These are phyloP conservation scores for Metschnikowia lunata DNA, from an alignment of 805 yeast genomes.

Conservation along the genomic window DNA sequence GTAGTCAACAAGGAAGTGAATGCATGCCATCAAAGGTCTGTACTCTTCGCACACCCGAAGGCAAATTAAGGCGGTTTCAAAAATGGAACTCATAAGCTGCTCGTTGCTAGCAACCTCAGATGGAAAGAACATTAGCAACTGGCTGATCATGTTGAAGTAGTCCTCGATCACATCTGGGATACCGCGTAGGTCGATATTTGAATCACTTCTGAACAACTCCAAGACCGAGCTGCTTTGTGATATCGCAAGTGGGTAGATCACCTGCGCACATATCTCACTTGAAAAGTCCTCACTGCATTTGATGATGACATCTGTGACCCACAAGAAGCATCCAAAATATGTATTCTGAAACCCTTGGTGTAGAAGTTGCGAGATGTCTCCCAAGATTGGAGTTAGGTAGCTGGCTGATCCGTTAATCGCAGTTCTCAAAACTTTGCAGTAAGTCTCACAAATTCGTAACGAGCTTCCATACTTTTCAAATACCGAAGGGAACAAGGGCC, in stretches of 20 bases:
- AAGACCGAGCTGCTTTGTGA: conserved; percentile 63
- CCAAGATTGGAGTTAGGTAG: conserved; percentile 55
- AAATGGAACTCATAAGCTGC: conserved; percentile 47
- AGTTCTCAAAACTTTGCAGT: conserved; percentile 62
- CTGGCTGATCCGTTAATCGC: conserved; percentile 59
- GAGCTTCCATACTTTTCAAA: conserved; percentile 55
- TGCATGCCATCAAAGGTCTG: conserved; percentile 64
- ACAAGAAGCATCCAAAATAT: conserved; percentile 76
- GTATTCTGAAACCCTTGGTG: conserved; percentile 66
- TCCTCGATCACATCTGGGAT: conserved; percentile 78
- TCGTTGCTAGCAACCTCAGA: conserved; percentile 42
- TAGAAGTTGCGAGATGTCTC: conserved; percentile 60
- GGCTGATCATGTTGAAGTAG: conserved; percentile 75
- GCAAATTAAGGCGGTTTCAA: conserved; percentile 56
- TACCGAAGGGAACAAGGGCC: conserved; percentile 53
- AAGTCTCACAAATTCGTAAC: conserved; percentile 66
- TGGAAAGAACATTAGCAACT: conserved; percentile 72
- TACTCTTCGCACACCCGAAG: conserved; percentile 53
- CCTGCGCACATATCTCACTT: conserved; percentile 51
- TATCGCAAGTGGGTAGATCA: conserved; percentile 71
- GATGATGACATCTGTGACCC: conserved; percentile 83
- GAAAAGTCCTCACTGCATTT: conserved; percentile 54
- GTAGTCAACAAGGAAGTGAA: conserved; percentile 78
- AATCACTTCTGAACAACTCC: conserved; percentile 25
- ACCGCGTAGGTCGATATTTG: conserved; percentile 30